Evolutionary conservation across 1,139 yeast genomes (phyloP).

Genomic region (Yamadazyma conglobata): DNA sequence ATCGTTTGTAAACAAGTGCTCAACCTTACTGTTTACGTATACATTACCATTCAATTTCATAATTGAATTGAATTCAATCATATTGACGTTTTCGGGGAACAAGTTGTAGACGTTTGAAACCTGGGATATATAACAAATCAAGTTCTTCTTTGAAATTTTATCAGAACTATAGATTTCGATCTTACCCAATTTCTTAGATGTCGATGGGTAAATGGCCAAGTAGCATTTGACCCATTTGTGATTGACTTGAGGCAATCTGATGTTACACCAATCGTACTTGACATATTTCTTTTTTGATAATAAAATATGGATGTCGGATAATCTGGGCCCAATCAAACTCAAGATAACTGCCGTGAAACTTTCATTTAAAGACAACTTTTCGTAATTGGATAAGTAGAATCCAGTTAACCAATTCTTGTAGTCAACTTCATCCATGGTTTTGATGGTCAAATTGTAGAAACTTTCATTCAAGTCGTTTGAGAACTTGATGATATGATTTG

Average conservation of each 20-base stretch:
- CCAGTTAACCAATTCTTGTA: constrained; percentile 45
- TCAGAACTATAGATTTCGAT: constrained; percentile 49
- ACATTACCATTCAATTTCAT: constrained; percentile 52
- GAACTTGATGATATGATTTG: constrained; percentile 30
- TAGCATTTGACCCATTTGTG: constrained; percentile 53
- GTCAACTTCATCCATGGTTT: constrained; percentile 30
- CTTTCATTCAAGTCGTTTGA: constrained; percentile 36
- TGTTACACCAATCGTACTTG: constrained; percentile 54
- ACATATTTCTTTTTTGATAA: constrained; percentile 43
- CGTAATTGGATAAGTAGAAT: constrained; percentile 46
- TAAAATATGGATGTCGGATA: constrained; percentile 52
- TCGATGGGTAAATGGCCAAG: constrained; percentile 43
- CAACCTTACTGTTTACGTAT: constrained; percentile 40
- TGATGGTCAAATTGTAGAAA: constrained; percentile 29
- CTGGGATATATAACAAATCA: constrained; percentile 44
- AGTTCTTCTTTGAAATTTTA: constrained; percentile 39
- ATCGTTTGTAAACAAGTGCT: constrained; percentile 23
- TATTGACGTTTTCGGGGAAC: constrained; percentile 52
- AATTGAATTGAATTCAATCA: constrained; percentile 52
- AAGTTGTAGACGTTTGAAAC: constrained; percentile 44
- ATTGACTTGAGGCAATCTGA: constrained; percentile 53
- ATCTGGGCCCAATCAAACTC: constrained; percentile 50
- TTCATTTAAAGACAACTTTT: constrained; percentile 49
- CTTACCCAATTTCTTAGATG: constrained; percentile 39
- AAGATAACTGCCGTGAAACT: constrained; percentile 55